These are phyloP conservation scores for Metarhizium brunneum DNA, from an alignment of 2,329 filamentous ascomycete species.

Conservation along the genomic window DNA sequence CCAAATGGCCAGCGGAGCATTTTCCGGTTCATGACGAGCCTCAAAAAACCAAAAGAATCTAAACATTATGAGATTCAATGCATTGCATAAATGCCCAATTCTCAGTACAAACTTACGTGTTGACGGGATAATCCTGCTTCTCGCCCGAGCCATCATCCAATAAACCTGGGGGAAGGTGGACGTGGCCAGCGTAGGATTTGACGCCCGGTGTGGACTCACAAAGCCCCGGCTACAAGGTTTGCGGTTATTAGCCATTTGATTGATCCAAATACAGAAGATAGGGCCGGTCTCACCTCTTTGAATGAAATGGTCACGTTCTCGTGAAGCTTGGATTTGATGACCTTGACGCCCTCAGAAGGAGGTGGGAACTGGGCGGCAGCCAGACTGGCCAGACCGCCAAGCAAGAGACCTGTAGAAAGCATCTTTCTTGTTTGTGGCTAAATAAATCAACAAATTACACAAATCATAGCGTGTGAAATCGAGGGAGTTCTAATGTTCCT, in stretches of 20 bases:
- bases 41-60: slow-evolving; percentile 43
- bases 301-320: slow-evolving; percentile 52
- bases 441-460: neutral
- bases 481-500: neutral
- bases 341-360: slow-evolving; percentile 26
- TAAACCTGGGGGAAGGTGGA: slow-evolving; percentile 39
- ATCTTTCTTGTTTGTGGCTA: neutral
- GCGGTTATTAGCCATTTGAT: neutral
- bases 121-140: slow-evolving; percentile 32
- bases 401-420: slow-evolving; percentile 6
- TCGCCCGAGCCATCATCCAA: slow-evolving; percentile 32
- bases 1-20: slow-evolving; percentile 47
- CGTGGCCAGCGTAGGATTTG: slow-evolving; percentile 58
- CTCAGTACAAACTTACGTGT: slow-evolving; percentile 28
- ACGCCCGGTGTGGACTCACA: slow-evolving; percentile 47
- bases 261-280: neutral
- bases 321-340: slow-evolving; percentile 49
- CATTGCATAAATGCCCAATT: neutral
- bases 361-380: slow-evolving; percentile 22
- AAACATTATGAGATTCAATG: neutral
- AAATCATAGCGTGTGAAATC: neutral
- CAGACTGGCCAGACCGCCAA: slow-evolving; percentile 12
- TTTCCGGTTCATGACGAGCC: slow-evolving; percentile 28
- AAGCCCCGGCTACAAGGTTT: slow-evolving; percentile 39
- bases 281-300: slow-evolving; percentile 32